Conservation (phyloP, 2,329 filamentous ascomycete genomes). For the Cytospora mali region DNA sequence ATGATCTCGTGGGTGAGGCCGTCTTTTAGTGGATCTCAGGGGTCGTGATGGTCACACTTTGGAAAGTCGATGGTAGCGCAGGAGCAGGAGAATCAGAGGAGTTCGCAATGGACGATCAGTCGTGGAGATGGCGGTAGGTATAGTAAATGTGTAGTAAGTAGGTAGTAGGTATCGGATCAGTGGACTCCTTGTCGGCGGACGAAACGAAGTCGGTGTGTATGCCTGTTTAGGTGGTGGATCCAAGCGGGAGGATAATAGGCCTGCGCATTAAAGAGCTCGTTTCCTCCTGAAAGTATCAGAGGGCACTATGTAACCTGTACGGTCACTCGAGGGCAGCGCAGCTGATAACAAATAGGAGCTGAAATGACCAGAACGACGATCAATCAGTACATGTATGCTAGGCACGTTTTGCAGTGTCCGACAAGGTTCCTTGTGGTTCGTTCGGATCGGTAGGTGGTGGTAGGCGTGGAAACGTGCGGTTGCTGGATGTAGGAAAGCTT, state of each 20-base stretch:
- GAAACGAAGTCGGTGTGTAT: conserved; percentile 19
- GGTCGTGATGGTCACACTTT: neutral
- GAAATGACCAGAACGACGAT: neutral
- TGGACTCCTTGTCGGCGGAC: conserved; percentile 8
- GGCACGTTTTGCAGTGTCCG: neutral
- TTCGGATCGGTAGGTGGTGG: neutral
- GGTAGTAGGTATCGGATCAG: conserved; percentile 17
- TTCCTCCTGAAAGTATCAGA: neutral
- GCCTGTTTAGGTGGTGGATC: conserved; percentile 17
- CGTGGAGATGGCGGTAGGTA: conserved; percentile 11
- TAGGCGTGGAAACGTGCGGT: neutral
- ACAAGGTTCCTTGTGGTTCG: neutral
- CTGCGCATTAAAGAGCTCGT: conserved; percentile 10
- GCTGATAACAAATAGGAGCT: neutral
- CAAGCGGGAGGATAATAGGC: conserved; percentile 13
- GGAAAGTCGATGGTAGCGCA: neutral
- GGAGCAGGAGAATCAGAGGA: neutral
- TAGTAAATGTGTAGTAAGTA: neutral
- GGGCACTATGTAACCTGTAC: neutral
- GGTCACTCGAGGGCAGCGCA: neutral
- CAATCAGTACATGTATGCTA: neutral
- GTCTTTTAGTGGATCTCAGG: conserved; percentile 8
- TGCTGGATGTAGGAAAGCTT: conserved; percentile 5
- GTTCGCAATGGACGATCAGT: conserved; percentile 4
- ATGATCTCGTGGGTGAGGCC: conserved; percentile 6